Percentiles rank a stretch among this genome's conserved stretches.
Evolutionary conservation across 2,329 filamentous ascomycete species (phyloP).

Genomic region (Ophiostoma novo-ulmi): DNA sequence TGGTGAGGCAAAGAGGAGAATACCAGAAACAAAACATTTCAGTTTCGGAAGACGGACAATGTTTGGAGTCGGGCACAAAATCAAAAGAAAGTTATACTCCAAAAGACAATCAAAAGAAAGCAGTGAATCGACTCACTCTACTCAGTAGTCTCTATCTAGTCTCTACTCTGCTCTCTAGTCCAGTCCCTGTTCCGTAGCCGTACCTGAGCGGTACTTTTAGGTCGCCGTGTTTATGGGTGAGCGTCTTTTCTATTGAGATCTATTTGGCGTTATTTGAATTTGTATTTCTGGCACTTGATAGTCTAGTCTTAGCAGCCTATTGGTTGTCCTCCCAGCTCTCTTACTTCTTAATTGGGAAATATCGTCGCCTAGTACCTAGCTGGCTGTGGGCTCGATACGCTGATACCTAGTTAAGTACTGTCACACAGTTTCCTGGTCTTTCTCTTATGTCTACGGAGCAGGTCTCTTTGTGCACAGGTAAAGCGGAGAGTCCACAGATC

Average conservation of each 20-base stretch:
- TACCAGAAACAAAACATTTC: neutral
- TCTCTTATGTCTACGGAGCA: neutral
- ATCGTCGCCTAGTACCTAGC: neutral
- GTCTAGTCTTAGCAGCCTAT: neutral
- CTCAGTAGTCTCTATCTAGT: no score
- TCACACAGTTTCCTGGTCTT: neutral
- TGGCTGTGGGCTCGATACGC: slow-evolving; percentile 5
- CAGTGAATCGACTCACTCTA: no score
- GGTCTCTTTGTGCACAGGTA: neutral
- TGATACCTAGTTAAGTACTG: neutral
- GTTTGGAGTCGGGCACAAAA: neutral
- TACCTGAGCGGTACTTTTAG: neutral
- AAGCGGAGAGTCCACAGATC: neutral
- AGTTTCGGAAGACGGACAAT: neutral
- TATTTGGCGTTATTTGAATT: neutral
- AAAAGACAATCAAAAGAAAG: no score
- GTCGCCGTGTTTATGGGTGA: neutral
- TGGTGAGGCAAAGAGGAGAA: neutral
- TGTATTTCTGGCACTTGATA: slow-evolving; percentile 1
- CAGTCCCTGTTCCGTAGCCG: neutral
- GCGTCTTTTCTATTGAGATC: neutral
- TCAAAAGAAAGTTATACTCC: neutral
- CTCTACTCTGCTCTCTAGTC: neutral
- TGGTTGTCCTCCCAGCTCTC: neutral
- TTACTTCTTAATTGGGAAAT: neutral